Evolutionary conservation across 2,329 filamentous ascomycete genomes (phyloP), one percentile per base, ranked within the genome.

Genomic region (Grosmannia clavigera): DNA sequence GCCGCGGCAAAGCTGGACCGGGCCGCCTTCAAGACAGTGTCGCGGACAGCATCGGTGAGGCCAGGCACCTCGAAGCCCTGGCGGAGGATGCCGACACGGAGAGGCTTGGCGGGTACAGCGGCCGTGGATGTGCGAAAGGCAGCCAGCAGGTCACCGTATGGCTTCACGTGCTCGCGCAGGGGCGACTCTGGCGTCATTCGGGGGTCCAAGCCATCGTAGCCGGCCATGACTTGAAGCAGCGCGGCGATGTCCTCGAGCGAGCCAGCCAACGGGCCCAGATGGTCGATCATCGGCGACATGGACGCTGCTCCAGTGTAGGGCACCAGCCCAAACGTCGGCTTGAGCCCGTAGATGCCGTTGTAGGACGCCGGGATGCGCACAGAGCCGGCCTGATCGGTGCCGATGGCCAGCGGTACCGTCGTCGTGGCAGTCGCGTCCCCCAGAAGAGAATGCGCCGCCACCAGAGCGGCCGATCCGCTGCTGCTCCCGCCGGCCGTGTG

Each of bases 401-500:
- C 88, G 14, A 90, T 75, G 29, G 61, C 61, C 7, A 64, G 55
- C 12, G 62, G 58, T 1, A 55, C 61, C 1, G 58, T 60, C 25
- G 57, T 0, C 87, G 87, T 16, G 0, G 19, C 19, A 3, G 40
- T 14, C 40, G 3, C 2, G 16, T 16, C 43, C 43, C 11, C 31
- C 31, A 31, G 31, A 82, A 73, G 3, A 78, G 76, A 25, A 16
- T 48, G 54, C 3, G 58, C 54, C 0, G 68, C 69, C 10, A 72
- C 63, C 2, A 75, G 60, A 0, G 71, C 71, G 0, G 78, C 87
- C 5, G 84, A 84, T 1, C 88, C 88, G 3, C 86, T 87, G 0
- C 87, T 90, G 5, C 84, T 88, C 7, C 88, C 88, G 55, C 88
- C 88, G 4, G 83, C 82, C 69, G 92, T 92, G 73, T 90, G 92